These are phyloP conservation scores for Lachancea fermentati DNA, from an alignment of 805 yeast genomes.

Conservation along the genomic window DNA sequence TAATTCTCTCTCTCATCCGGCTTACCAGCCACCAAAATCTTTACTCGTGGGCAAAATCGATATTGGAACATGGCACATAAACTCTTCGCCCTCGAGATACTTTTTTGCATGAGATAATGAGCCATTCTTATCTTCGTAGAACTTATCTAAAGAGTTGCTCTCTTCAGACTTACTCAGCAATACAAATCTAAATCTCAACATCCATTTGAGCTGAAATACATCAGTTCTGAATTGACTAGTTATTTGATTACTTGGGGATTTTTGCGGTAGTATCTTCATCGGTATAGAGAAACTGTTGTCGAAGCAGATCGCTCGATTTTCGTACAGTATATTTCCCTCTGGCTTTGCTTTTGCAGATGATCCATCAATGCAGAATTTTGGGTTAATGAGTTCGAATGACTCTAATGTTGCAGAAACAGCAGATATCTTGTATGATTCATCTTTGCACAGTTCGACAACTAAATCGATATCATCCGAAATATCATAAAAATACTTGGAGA, in stretches of 20 bases:
- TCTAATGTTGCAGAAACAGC: conserved; percentile 35
- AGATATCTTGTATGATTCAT: conserved; percentile 32
- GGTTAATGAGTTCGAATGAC: conserved; percentile 33
- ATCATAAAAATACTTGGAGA: conserved; percentile 39
- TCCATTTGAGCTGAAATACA: conserved; percentile 37
- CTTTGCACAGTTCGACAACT: conserved; percentile 29
- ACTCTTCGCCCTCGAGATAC: conserved; percentile 35
- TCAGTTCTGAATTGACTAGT: conserved; percentile 38
- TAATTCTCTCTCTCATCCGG: neutral
- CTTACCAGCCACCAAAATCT: conserved; percentile 44
- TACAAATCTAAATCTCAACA: conserved; percentile 34
- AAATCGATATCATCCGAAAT: conserved; percentile 43
- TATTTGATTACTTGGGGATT: conserved; percentile 32
- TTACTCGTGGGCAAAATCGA: conserved; percentile 41
- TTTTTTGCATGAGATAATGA: conserved; percentile 30
- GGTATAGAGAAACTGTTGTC: conserved; percentile 27
- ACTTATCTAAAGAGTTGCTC: conserved; percentile 14
- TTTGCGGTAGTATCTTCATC: conserved; percentile 26
- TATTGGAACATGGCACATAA: conserved; percentile 42
- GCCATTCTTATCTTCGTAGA: conserved; percentile 37
- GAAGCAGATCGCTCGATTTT: conserved; percentile 28
- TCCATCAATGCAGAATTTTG: conserved; percentile 22
- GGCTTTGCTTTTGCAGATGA: conserved; percentile 13
- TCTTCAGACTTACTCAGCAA: conserved; percentile 15
- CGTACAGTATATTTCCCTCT: conserved; percentile 22